phyloP scores from a whole-genome alignment of 2,329 filamentous ascomycete species.

The Ampelomyces quisqualis region DNA sequence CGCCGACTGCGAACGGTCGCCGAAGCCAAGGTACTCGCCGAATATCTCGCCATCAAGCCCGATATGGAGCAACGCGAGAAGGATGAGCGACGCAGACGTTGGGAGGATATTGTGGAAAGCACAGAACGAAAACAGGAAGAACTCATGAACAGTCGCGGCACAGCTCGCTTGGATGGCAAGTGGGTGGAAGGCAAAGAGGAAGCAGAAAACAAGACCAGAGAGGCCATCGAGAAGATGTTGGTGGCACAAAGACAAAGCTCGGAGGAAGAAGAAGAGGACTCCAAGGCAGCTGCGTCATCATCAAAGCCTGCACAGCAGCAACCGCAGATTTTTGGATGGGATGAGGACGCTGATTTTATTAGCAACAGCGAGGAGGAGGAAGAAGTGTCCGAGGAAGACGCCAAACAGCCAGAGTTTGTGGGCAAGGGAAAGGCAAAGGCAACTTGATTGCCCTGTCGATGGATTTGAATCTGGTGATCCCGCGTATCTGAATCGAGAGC shows the following conservation, averaged over 20 bases:
- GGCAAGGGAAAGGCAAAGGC: slow-evolving; percentile 50
- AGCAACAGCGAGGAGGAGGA: slow-evolving; percentile 52
- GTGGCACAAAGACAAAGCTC: slow-evolving; percentile 49
- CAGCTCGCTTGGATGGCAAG: slow-evolving; percentile 71
- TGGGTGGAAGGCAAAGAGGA: slow-evolving; percentile 97
- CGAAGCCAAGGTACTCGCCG: slow-evolving; percentile 91
- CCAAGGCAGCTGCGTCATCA: slow-evolving; percentile 25
- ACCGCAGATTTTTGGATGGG: slow-evolving; percentile 71
- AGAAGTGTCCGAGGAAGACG: slow-evolving; percentile 39
- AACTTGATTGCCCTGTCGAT: slow-evolving; percentile 5
- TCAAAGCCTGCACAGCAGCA: slow-evolving; percentile 40
- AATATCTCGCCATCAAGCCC: slow-evolving; percentile 92
- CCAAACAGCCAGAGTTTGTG: slow-evolving; percentile 28
- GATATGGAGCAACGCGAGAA: slow-evolving; percentile 96
- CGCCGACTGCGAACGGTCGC: slow-evolving; percentile 86
- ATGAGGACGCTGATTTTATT: slow-evolving; percentile 60
- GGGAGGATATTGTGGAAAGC: slow-evolving; percentile 84
- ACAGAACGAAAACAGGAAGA: slow-evolving; percentile 83
- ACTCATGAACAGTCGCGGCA: slow-evolving; percentile 70
- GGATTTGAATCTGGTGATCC: no score
- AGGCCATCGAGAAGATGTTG: slow-evolving; percentile 63
- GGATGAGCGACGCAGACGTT: slow-evolving; percentile 77
- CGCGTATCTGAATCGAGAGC: no score
- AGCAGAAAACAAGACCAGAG: slow-evolving; percentile 76
- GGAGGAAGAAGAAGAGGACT: slow-evolving; percentile 34